Evolutionary conservation across 148 eudicot genomes (phyloP).

Genomic region (Silene latifolia): DNA sequence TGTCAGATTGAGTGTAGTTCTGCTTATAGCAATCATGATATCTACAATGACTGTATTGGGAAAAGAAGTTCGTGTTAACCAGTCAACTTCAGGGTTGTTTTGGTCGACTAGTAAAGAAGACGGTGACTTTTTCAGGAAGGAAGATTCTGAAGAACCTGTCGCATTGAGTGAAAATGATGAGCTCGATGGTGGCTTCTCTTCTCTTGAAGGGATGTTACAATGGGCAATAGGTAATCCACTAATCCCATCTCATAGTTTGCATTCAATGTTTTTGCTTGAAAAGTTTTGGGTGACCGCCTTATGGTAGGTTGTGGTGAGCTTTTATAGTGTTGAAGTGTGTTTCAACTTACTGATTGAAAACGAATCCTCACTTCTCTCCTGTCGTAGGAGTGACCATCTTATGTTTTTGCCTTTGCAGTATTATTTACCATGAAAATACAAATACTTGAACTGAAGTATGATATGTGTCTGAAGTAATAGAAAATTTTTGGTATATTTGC

Average conservation of each 20-base stretch:
- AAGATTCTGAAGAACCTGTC: slow-evolving; percentile 39
- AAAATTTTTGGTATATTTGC: too few species aligned
- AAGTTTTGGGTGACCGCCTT: not conserved
- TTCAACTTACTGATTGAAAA: too few species aligned
- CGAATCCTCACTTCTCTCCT: not conserved
- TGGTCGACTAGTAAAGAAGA: slow-evolving; percentile 60
- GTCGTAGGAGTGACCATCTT: not conserved
- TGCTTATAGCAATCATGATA: slow-evolving; percentile 20
- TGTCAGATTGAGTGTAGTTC: slow-evolving; percentile 26
- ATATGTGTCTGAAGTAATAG: not conserved
- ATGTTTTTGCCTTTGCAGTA: not conserved
- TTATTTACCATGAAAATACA: not conserved
- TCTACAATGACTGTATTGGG: slow-evolving; percentile 23
- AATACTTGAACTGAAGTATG: not conserved
- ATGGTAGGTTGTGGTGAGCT: not conserved
- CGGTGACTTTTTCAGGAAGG: slow-evolving; percentile 41
- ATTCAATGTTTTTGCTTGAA: not conserved
- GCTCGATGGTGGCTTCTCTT: slow-evolving; percentile 80
- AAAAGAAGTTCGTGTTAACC: slow-evolving; percentile 42
- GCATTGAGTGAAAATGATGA: slow-evolving; percentile 45
- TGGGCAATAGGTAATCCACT: slow-evolving; percentile 93
- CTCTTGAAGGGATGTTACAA: slow-evolving; percentile 89
- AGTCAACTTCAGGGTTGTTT: slow-evolving; percentile 47
- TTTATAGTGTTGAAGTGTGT: not conserved
- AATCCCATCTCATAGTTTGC: slow-evolving; percentile 16